Evolutionary conservation across 371 early-diverging fungal genomes (phyloP).

Genomic region (Choanephora cucurbitarum): DNA sequence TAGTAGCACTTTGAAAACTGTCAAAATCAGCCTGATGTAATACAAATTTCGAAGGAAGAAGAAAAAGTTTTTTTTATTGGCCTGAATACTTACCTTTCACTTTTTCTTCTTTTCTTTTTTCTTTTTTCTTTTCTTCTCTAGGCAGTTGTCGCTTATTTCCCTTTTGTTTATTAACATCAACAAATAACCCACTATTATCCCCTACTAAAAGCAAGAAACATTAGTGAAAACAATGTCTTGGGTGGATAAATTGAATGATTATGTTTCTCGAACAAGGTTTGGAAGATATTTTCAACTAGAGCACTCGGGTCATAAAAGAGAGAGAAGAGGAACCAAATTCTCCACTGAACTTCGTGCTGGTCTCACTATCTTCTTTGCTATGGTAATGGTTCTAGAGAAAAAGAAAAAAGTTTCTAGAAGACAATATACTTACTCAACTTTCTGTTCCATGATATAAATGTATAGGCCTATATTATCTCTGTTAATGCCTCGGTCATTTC

Average conservation of each 20-base stretch:
- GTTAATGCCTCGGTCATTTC: constrained; percentile 77
- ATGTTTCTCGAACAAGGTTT: constrained; percentile 54
- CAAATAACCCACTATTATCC: too few species aligned
- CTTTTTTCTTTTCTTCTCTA: too few species aligned
- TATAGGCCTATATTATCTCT: constrained; percentile 41
- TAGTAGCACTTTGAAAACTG: too few species aligned
- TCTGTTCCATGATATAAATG: too few species aligned
- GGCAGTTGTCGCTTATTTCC: too few species aligned
- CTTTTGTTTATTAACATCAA: too few species aligned
- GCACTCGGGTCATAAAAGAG: constrained; percentile 55
- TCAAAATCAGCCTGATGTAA: too few species aligned
- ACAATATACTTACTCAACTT: not conserved
- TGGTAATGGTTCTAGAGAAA: constrained; percentile 22
- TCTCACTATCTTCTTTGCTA: constrained; percentile 45
- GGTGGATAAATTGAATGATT: constrained; percentile 50
- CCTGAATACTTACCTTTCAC: too few species aligned
- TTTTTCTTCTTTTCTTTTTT: too few species aligned
- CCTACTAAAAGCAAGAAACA: not conserved
- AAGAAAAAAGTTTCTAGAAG: not conserved
- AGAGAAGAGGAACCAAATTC: constrained; percentile 62
- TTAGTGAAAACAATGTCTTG: constrained; percentile 4
- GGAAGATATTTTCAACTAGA: constrained; percentile 71
- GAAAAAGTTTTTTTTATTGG: too few species aligned
- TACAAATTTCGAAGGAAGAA: too few species aligned
- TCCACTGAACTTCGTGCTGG: constrained; percentile 74